Evolutionary conservation across 177 flowering plant species (phyloP).

Genomic region (Vitis hybrid): DNA sequence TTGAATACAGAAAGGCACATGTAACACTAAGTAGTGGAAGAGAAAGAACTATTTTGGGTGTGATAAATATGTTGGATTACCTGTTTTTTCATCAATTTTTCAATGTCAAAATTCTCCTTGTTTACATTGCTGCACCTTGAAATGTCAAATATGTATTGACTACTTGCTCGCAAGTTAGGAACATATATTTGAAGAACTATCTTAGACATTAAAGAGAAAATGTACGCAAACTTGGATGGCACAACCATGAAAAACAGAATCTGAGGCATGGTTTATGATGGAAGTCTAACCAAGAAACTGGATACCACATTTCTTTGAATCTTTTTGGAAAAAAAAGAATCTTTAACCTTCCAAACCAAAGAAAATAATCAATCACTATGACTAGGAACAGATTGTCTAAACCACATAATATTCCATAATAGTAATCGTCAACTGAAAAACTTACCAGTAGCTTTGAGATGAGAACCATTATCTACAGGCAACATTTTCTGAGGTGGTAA

Average conservation of each 20-base stretch:
- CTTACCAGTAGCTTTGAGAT: slow-evolving; percentile 74
- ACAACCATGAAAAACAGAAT: not conserved
- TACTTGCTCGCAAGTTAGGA: not conserved
- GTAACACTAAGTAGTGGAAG: not conserved
- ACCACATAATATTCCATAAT: not conserved
- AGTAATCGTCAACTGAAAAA: not conserved
- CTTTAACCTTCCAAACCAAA: not conserved
- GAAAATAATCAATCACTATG: not conserved
- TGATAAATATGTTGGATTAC: not conserved
- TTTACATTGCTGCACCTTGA: not conserved
- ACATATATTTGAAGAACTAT: not conserved
- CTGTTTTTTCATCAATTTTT: not conserved
- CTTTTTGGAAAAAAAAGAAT: not conserved
- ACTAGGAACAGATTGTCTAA: no score
- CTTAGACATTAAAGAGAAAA: not conserved
- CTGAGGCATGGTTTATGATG: not conserved
- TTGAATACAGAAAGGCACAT: not conserved
- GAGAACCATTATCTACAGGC: slow-evolving; percentile 57
- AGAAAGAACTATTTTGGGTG: not conserved
- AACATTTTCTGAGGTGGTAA: slow-evolving; percentile 90
- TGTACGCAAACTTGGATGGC: not conserved
- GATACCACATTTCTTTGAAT: not conserved
- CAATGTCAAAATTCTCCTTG: not conserved
- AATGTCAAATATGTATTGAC: not conserved
- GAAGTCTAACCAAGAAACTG: not conserved